Evolutionary conservation across 345 rosid genomes (phyloP).

Genomic region (Raphanus raphanistrum): DNA sequence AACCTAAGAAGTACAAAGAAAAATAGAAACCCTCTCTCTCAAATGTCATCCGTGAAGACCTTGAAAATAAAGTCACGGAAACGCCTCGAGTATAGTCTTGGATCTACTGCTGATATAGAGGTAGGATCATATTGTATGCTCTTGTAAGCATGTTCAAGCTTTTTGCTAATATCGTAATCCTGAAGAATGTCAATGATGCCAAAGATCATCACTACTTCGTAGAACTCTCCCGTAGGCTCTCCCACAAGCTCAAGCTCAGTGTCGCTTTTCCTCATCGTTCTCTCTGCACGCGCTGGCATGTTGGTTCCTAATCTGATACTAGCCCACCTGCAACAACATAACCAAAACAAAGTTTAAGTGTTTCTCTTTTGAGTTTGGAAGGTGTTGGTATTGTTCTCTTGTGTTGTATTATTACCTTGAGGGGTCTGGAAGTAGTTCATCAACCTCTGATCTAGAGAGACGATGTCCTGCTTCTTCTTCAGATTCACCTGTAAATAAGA

Average conservation of each 20-base stretch:
- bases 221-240: conserved; percentile 75
- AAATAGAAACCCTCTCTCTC: neutral
- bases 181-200: conserved; percentile 93
- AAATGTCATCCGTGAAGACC: conserved; percentile 63
- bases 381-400: neutral
- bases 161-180: conserved; percentile 92
- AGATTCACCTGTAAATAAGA: conserved; percentile 36
- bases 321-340: conserved; percentile 62
- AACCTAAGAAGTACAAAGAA: neutral
- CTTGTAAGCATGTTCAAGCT: conserved; percentile 90
- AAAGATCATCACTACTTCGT: conserved; percentile 86
- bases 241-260: conserved; percentile 69
- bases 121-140: conserved; percentile 86
- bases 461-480: conserved; percentile 39
- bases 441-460: conserved; percentile 42
- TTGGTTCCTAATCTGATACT: conserved; percentile 64
- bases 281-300: conserved; percentile 83
- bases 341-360: neutral
- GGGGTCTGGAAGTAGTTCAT: conserved; percentile 41
- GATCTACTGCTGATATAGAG: conserved; percentile 89
- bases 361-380: neutral
- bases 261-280: conserved; percentile 60
- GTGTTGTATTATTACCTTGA: conserved; percentile 41
- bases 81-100: conserved; percentile 79
- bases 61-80: conserved; percentile 81